Evolutionary conservation across 148 eudicot species (phyloP), one percentile per base, ranked within the genome.

Genomic region (Suaeda aralocaspica): DNA sequence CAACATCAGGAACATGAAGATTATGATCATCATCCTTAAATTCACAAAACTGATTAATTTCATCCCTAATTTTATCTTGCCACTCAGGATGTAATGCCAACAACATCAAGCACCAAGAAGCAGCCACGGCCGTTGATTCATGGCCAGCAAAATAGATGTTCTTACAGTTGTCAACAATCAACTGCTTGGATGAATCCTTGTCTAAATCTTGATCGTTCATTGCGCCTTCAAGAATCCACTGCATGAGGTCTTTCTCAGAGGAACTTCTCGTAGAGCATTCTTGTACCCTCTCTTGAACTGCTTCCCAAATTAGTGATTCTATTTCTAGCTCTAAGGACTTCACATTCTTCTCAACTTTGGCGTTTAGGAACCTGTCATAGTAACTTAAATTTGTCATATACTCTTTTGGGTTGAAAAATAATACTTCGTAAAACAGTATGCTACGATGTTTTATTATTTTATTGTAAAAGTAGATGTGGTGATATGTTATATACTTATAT

Each of bases 131-230:
- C 0, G 95, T 92, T 42, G 97, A 82, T 74, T 92, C 97, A 19
- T 92, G 95, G 2, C 97, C 97, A 1, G 97, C 97, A 63, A 92
- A 89, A 72, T 92, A 92, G 19, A 92, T 85, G 83, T 87, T 92
- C 82, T 92, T 89, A 72, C 97, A 92, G 71, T 92, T 92, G 68
- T 92, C 97, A 22, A 92, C 84, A 16, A 92, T 86, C 70, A 92
- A 80, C 3, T 66, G 67, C 76, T 81, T 91, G 8, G 85, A 81
- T 52, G 86, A 77, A 5, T 60, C 80, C 66, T 80, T 70, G 64
- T 81, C 82, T 24, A 73, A 60, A 67, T 61, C 72, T 46, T 81
- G 75, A 67, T 74, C 81, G 50, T 82, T 69, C 25, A 82, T 70
- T 51, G 92, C 96, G 18, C 82, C 90, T 45, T 87, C 88, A 15